Base-by-base conservation (phyloP, 768 basidiomycete genomes). In the Naematelia encephala region DNA sequence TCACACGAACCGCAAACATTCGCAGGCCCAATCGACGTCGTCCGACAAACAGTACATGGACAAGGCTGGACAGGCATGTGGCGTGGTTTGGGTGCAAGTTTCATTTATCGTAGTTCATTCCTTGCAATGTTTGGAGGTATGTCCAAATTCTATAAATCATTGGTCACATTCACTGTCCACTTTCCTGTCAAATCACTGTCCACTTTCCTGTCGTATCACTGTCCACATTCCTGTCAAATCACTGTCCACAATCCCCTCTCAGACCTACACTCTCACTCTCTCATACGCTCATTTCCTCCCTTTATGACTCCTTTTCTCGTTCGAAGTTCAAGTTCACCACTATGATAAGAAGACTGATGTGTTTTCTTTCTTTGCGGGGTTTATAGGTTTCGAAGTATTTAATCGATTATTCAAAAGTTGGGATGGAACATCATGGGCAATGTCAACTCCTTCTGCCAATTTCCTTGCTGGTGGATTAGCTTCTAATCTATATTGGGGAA, bases 61-160 rank as follows among this genome's bases (percentile, higher is more conserved):
- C 85, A 87, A 69, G 89, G 90, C 13, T 50, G 84, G 5, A 56
- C 74, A 16, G 89, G 89, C 5, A 78, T 90, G 61, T 91, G 86
- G 85, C 84, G 84, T 66, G 89, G 88, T 54, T 82, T 90, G 61
- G 83, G 84, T 0, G 87, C 86, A 1, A 87, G 86, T 62, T 79
- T 89, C 26, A 82, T 84, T 4, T 89, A 87, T 74, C 79, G 89
- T 50, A 83, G 83, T 57, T 87, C 86, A 78, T 89, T 90, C 76
- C 83, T 86, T 60, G 69, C 70, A 13, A 86, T 89, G 85, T 90
- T 89, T 74, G 79, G 87, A 42, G 84, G 77, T 78, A 23, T 63
- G 77, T 70, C 22, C 19, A 19, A 48, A 54, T 57, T 64, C 48
- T 54, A 60, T 30, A 62, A 52, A 27, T 2, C 16, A 16, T 11